Evolutionary conservation across 2,329 filamentous ascomycete genomes (phyloP).

Genomic region (Ophiocordyceps camponoti-rufipedis): DNA sequence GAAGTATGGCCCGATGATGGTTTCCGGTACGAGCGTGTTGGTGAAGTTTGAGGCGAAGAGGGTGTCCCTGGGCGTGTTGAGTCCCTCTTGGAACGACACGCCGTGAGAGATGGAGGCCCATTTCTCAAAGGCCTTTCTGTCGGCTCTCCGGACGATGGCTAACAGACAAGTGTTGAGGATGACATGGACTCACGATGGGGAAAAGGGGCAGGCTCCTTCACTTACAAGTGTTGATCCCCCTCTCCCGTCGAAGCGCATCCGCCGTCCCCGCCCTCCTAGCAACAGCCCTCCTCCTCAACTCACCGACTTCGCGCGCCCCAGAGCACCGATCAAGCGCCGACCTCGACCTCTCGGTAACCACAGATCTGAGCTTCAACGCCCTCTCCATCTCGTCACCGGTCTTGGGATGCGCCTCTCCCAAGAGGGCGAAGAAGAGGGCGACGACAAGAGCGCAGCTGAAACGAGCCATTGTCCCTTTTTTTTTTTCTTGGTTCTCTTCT

Average conservation of each 20-base stretch:
- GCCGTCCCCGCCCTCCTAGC: slow-evolving; percentile 3
- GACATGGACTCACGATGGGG: neutral
- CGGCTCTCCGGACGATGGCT: slow-evolving; percentile 1
- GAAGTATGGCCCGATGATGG: slow-evolving; percentile 6
- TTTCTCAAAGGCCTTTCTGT: slow-evolving; percentile 1
- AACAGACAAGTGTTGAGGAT: neutral
- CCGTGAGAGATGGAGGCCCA: slow-evolving; percentile 2
- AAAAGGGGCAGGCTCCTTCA: neutral
- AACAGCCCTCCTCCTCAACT: slow-evolving; percentile 2
- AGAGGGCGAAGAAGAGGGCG: slow-evolving; percentile 10
- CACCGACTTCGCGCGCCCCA: slow-evolving; percentile 1
- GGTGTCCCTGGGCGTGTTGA: slow-evolving; percentile 2
- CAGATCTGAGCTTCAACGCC: neutral
- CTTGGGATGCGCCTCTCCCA: slow-evolving; percentile 6
- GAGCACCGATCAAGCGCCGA: slow-evolving; percentile 2
- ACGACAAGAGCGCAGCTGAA: slow-evolving; percentile 6
- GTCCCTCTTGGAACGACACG: neutral
- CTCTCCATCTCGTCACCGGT: slow-evolving; percentile 1
- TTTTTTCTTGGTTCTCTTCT: neutral
- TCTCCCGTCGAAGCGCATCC: slow-evolving; percentile 2
- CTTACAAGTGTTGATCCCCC: slow-evolving; percentile 2
- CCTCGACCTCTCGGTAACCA: slow-evolving; percentile 3
- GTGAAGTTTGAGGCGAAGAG: slow-evolving; percentile 5
- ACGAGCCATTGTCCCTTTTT: neutral
- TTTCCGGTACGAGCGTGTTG: slow-evolving; percentile 4